Conservation (phyloP, 1,139 yeast species). For the Taphrina communis region DNA sequence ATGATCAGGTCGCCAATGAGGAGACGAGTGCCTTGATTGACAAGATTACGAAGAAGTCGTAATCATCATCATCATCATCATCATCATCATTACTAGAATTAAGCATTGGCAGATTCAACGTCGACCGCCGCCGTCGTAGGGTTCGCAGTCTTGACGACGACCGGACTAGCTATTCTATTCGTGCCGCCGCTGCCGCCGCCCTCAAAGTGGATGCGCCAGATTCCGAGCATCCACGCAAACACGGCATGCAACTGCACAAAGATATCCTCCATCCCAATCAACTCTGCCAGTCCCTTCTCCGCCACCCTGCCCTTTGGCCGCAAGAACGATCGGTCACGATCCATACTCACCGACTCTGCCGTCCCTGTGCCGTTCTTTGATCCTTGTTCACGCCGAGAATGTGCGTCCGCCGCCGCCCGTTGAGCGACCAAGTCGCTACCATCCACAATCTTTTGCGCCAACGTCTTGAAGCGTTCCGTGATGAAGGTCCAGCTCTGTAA, state of each 20-base stretch:
- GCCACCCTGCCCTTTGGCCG: slow-evolving; percentile 41
- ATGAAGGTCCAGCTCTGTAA: slow-evolving; percentile 36
- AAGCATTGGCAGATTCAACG: neutral
- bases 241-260: slow-evolving; percentile 40
- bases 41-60: slow-evolving; percentile 33
- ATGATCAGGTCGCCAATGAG: slow-evolving; percentile 23
- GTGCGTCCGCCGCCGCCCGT: neutral
- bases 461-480: slow-evolving; percentile 35
- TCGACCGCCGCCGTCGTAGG: neutral
- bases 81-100: neutral
- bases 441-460: slow-evolving; percentile 28
- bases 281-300: slow-evolving; percentile 36
- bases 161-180: no score
- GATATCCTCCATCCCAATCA: slow-evolving; percentile 39
- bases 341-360: slow-evolving; percentile 16
- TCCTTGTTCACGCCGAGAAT: neutral
- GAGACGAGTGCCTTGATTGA: slow-evolving; percentile 36
- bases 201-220: slow-evolving; percentile 42
- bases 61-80: neutral
- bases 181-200: neutral
- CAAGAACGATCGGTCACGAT: slow-evolving; percentile 33
- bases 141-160: neutral
- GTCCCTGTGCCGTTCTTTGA: neutral
- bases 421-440: slow-evolving; percentile 15
- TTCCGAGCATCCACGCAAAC: slow-evolving; percentile 41